Conservation (phyloP, 371 early-diverging fungal species). For the Mortierella sp. region DNA sequence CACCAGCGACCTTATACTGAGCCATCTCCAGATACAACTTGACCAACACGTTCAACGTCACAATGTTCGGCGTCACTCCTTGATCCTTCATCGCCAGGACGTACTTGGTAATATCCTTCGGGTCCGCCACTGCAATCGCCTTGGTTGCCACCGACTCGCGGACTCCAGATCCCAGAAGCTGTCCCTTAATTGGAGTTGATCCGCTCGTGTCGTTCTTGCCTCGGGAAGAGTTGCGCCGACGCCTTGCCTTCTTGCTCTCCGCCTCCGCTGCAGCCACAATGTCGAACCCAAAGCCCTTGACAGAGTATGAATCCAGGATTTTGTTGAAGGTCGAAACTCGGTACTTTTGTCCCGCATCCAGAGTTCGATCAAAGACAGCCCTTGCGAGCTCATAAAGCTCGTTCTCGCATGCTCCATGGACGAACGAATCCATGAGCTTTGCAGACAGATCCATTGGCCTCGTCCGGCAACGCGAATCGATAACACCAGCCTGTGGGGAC, state of each 20-base stretch:
- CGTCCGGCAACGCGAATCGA: not conserved
- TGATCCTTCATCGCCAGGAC: slow-evolving; percentile 28
- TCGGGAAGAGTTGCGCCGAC: not conserved
- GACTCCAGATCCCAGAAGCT: not conserved
- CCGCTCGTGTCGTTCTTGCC: not conserved
- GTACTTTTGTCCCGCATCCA: slow-evolving; percentile 35
- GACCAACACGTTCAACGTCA: slow-evolving; percentile 39
- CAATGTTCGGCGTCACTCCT: slow-evolving; percentile 18
- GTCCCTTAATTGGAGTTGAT: not conserved
- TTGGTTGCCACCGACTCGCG: not conserved
- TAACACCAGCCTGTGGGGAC: not conserved
- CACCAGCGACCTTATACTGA: slow-evolving; percentile 25
- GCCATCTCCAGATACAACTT: slow-evolving; percentile 54
- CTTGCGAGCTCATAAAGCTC: slow-evolving; percentile 39
- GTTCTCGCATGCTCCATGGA: slow-evolving; percentile 30
- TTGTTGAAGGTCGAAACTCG: slow-evolving; percentile 28
- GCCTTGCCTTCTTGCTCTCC: not conserved
- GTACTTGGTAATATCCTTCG: slow-evolving; percentile 30
- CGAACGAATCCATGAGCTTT: slow-evolving; percentile 41
- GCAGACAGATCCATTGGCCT: slow-evolving; percentile 32
- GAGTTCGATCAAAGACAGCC: slow-evolving; percentile 32
- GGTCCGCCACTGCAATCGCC: slow-evolving; percentile 22
- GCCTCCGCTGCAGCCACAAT: slow-evolving; percentile 19
- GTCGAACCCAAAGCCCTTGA: slow-evolving; percentile 52
- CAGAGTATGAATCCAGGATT: slow-evolving; percentile 42